Conservation (phyloP, 2,329 filamentous ascomycete species). For the Hypoxylon rubiginosum region DNA sequence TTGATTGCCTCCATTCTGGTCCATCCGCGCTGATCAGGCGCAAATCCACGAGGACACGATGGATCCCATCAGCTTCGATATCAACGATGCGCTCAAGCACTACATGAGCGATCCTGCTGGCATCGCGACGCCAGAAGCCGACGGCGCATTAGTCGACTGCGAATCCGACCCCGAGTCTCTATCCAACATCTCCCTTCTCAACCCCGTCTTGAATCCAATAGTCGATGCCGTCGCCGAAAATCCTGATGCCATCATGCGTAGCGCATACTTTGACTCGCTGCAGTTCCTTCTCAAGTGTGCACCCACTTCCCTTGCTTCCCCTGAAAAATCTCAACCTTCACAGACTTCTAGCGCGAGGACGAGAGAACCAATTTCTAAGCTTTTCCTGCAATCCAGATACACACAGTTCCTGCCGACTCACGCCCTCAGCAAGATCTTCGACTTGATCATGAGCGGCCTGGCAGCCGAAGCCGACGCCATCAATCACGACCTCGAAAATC, state of each 20-base stretch:
- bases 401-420: constrained; percentile 83
- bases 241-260: constrained; percentile 86
- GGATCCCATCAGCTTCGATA: constrained; percentile 89
- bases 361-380: constrained; percentile 71
- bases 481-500: constrained; percentile 85
- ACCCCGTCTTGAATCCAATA: constrained; percentile 89
- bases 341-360: constrained; percentile 43
- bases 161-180: constrained; percentile 91
- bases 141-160: constrained; percentile 86
- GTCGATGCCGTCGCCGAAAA: constrained; percentile 93
- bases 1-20: neutral
- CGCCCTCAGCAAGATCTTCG: constrained; percentile 91
- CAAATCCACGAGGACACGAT: constrained; percentile 59
- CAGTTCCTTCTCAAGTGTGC: constrained; percentile 97
- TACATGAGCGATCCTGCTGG: constrained; percentile 93
- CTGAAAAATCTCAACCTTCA: constrained; percentile 43
- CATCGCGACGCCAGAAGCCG: constrained; percentile 88
- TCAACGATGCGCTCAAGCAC: constrained; percentile 95
- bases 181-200: constrained; percentile 78
- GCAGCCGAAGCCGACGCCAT: constrained; percentile 88
- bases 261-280: constrained; percentile 87
- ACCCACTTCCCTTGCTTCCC: constrained; percentile 63
- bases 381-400: constrained; percentile 78
- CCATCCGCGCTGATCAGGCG: constrained; percentile 30
- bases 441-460: constrained; percentile 87